Base-by-base conservation (phyloP, 1,284 basidiomycete genomes). In the Rugosomyces carneus region DNA sequence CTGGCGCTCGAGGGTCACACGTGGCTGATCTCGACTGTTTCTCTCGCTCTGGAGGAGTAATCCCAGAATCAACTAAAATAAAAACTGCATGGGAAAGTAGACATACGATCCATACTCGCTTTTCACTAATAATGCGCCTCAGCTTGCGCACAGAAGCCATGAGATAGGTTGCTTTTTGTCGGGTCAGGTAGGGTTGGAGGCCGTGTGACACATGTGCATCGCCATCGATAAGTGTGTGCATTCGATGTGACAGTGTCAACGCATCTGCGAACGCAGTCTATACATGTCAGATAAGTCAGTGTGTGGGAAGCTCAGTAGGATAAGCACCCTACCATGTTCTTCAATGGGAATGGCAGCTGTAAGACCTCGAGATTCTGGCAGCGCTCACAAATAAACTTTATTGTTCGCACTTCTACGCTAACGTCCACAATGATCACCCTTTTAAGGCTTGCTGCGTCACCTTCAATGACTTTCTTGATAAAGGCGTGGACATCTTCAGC, bases 31-130 rank as follows among this genome's bases (percentile, higher is more conserved):
- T 20, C 26, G 15, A 18, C 11, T 21, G 16, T 47, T 37, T 44
- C 37, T 37, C 35, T 36, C 37, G 37, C 43, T 40, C 44, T 49
- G 31, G 18, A 15, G 11, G 15, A 36, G 10, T 34, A n/a, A n/a
- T 34, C 15, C 11, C 20, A 35, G 23, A 38, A 19, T 47, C 37
- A 45, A 21, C 34, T 29, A 16, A 36, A 31, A 41, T 5, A 15
- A 40, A 36, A 38, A 39, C 19, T 23, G 27, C 34, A 20, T 19
- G 18, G 29, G 15, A 24, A 9, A 44, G 36, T 31, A 37, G 46
- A 60, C 68, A 53, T 53, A 83, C 84, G 54, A 67, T 76, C 81
- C 81, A 86, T 7, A 76, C 58, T 31, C 80, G 67, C 35, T 69
- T 70, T 48, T 73, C 75, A 21, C 72, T 75, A 24, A 81, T 60